Base-by-base conservation (phyloP, 257 asterid genomes). In the Fraxinus pennsylvanica region DNA sequence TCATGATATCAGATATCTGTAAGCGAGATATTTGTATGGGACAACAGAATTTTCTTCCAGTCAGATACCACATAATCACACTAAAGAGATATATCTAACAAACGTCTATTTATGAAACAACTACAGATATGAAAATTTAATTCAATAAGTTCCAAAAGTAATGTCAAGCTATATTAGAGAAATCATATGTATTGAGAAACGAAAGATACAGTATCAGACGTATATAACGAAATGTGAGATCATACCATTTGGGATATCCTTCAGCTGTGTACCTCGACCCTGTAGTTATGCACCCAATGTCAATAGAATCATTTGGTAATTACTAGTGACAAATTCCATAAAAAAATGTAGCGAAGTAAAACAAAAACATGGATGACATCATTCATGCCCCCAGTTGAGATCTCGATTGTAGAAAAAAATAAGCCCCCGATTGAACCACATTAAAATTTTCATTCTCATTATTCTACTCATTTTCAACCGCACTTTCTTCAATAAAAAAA, bases 241-340 rank as follows among this genome's bases (percentile, higher is more conserved):
- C 90, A 85, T 91, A 92, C 92, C 89, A 70, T 85, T 90, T n/a
- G 98, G 98, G 84, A 94, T 94, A 78, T 91, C 98, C 84, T 85
- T 94, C 1, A 94, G 96, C 67, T 85, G 89, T 3, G 89, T 89
- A 12, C 99, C 99, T 80, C 77, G 87, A 61, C 99, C 99, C 98
- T 93, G 89, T 78, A 32, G 54, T 36, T 81, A 68, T 66, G 27
- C 66, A 79, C 68, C 32, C 78, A 70, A 79, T 50, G 38, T 41
- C 71, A 68, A 82, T 61, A 74, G 35, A 78, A 72, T 47, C 65
- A 81, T 59, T 69, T 0, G 13, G 38, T 15, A 72, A 19, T 35
- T 43, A 78, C 19, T 33, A 61, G 74, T 80, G 74, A 79, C 76
- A 72, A 38, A 25, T 71, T 36, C 10, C 61, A 75, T 27, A 10